phyloP scores from a whole-genome alignment of 257 asterid species.

The Knoxia roxburghii region DNA sequence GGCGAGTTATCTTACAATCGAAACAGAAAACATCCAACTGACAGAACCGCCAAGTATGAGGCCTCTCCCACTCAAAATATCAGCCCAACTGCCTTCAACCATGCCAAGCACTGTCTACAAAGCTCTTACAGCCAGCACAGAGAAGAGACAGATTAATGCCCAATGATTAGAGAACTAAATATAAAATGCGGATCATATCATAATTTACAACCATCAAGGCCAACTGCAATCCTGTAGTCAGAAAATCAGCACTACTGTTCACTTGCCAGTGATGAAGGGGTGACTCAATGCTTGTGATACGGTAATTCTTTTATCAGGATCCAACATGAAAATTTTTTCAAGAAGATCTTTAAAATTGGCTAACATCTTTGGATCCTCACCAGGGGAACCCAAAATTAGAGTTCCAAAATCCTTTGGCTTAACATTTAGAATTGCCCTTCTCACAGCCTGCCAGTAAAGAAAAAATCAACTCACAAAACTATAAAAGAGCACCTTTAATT shows the following conservation, averaged over 20 bases:
- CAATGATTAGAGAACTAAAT: constrained; percentile 70
- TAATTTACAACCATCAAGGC: constrained; percentile 57
- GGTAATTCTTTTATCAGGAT: constrained; percentile 90
- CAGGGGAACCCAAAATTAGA: constrained; percentile 70
- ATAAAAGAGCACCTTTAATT: not conserved
- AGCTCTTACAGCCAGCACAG: constrained; percentile 52
- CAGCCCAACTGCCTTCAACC: constrained; percentile 49
- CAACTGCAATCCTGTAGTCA: constrained; percentile 68
- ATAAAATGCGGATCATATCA: constrained; percentile 40
- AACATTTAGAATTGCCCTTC: constrained; percentile 66
- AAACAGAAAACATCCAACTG: constrained; percentile 91
- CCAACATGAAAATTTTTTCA: constrained; percentile 84
- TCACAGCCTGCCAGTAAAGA: constrained; percentile 57
- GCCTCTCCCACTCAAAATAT: constrained; percentile 46
- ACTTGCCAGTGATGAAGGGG: constrained; percentile 99
- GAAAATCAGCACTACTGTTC: constrained; percentile 79
- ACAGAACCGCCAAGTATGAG: constrained; percentile 71
- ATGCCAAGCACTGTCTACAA: constrained; percentile 41
- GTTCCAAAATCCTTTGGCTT: constrained; percentile 93
- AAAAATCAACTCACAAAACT: constrained; percentile 16
- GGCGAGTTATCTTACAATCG: constrained; percentile 96
- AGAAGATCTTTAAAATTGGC: constrained; percentile 87
- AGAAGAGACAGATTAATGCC: constrained; percentile 68
- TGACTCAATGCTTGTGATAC: constrained; percentile 97
- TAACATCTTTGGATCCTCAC: constrained; percentile 92